phyloP scores from a whole-genome alignment of 192 early-diverging fungal genomes.

The Rhizoclosmatium globosum region DNA sequence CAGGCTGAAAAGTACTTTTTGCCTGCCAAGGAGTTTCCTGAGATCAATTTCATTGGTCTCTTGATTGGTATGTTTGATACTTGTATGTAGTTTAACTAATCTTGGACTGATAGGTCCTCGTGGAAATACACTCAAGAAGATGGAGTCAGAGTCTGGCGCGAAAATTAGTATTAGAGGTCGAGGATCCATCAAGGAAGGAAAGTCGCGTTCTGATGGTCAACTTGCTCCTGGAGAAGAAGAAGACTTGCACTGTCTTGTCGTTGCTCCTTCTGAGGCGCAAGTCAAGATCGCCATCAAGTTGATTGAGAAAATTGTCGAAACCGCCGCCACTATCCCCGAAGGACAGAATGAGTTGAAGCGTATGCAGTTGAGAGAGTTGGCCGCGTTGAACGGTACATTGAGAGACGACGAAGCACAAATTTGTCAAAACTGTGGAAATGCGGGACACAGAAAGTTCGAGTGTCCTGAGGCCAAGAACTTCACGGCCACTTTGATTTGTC shows the following conservation, averaged over 20 bases:
- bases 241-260: conserved; percentile 89
- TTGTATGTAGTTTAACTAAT: not conserved
- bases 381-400: conserved; percentile 94
- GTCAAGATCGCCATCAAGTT: conserved; percentile 83
- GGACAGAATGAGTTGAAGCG: conserved; percentile 95
- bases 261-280: conserved; percentile 89
- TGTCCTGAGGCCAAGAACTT: conserved; percentile 90
- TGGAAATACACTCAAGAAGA: conserved; percentile 95
- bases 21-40: conserved; percentile 93
- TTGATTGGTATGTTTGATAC: conserved; percentile 74
- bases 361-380: conserved; percentile 93
- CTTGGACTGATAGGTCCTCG: conserved; percentile 73
- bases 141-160: conserved; percentile 91
- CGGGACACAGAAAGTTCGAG: conserved; percentile 89
- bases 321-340: conserved; percentile 89
- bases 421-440: conserved; percentile 91
- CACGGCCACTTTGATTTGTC: conserved; percentile 85
- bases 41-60: conserved; percentile 97
- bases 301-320: conserved; percentile 93
- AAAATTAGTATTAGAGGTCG: conserved; percentile 97
- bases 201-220: conserved; percentile 58
- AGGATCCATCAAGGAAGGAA: conserved; percentile 97
- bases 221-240: conserved; percentile 67
- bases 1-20: conserved; percentile 94
- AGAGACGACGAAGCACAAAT: conserved; percentile 95